phyloP scores from a whole-genome alignment of 1,284 basidiomycete genomes.

The Tetrapyrgos nigripes region DNA sequence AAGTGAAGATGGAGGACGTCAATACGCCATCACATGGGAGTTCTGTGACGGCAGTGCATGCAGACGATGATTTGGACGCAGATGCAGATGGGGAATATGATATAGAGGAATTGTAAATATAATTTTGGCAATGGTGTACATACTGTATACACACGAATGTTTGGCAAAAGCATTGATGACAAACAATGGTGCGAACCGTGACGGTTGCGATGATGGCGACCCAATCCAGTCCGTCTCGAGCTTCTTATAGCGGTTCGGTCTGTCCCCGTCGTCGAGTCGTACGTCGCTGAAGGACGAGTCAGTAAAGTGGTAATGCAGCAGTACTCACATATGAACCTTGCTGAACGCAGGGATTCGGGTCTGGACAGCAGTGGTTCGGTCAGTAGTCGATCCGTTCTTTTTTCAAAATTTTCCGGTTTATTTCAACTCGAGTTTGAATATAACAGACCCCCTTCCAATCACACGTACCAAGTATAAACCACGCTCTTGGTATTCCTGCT shows the following conservation, averaged over 20 bases:
- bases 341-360: constrained; percentile 51
- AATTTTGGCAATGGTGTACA: constrained; percentile 35
- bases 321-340: constrained; percentile 51
- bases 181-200: constrained; percentile 27
- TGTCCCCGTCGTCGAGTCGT: too few species aligned
- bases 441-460: constrained; percentile 50
- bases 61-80: constrained; percentile 27
- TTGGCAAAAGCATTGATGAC: constrained; percentile 21
- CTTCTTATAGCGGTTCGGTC: too few species aligned
- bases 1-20: constrained; percentile 38
- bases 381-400: constrained; percentile 9
- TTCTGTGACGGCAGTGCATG: constrained; percentile 5
- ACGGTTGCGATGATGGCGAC: constrained; percentile 8
- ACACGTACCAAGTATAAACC: constrained; percentile 52
- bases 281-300: constrained; percentile 17
- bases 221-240: constrained; percentile 25
- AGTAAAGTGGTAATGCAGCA: constrained; percentile 53
- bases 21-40: constrained; percentile 42
- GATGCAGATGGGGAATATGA: constrained; percentile 51
- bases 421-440: constrained; percentile 14
- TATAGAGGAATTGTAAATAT: constrained; percentile 40
- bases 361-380: constrained; percentile 56
- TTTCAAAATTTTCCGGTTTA: constrained; percentile 7
- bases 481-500: constrained; percentile 51
- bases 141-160: constrained; percentile 1